These are phyloP conservation scores for Ensete glaucum DNA, from an alignment of 176 grass and related monocot species.

Conservation along the genomic window DNA sequence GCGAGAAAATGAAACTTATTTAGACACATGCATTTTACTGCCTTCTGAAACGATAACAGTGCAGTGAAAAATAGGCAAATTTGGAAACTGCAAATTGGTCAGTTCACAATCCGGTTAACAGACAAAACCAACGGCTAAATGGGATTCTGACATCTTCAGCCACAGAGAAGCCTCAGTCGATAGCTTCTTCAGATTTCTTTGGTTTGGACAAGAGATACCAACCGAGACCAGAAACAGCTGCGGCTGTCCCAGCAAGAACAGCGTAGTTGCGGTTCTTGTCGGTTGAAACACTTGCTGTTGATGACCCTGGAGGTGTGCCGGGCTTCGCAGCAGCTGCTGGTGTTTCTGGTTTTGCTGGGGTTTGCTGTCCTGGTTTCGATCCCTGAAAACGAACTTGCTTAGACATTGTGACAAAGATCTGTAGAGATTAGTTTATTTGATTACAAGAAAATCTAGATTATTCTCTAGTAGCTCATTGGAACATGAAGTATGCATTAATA, in stretches of 20 bases:
- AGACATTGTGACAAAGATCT: no score
- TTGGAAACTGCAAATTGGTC: background rate
- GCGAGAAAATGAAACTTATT: background rate
- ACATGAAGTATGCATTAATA: no score
- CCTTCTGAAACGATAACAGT: background rate
- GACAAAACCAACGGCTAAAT: background rate
- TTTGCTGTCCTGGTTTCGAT: conserved; percentile 42
- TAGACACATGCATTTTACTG: background rate
- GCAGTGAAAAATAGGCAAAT: background rate
- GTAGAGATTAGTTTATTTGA: no score
- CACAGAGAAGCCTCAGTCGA: conserved; percentile 26
- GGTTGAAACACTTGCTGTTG: conserved; percentile 45
- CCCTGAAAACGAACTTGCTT: conserved; percentile 30
- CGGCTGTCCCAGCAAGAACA: conserved; percentile 53
- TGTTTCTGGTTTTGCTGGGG: conserved; percentile 23
- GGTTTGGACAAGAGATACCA: conserved; percentile 89
- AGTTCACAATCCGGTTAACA: background rate
- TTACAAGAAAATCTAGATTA: no score
- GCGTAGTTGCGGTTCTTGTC: conserved; percentile 75
- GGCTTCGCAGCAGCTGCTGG: conserved; percentile 25
- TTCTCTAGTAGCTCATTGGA: no score
- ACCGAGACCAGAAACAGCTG: conserved; percentile 46
- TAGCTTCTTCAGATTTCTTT: conserved; percentile 55
- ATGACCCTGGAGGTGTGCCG: background rate
- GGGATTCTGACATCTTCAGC: background rate